Conservation (phyloP, 495 filamentous ascomycete genomes). For the Xanthoparmelia taractica region DNA sequence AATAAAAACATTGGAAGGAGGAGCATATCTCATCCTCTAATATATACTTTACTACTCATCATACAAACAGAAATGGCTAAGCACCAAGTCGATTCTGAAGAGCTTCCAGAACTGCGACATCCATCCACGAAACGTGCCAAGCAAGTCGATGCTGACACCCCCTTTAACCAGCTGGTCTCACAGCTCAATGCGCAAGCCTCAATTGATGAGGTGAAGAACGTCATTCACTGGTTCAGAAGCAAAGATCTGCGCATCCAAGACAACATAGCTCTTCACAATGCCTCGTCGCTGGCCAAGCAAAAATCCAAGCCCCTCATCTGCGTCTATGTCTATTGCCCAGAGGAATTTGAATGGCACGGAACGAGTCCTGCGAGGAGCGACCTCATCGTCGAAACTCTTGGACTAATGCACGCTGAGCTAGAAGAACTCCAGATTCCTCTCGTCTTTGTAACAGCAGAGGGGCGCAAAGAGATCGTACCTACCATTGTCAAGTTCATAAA, state of each 20-base stretch:
- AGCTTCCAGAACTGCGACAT: constrained; percentile 32
- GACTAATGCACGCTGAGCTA: constrained; percentile 34
- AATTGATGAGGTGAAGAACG: constrained; percentile 24
- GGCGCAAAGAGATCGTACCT: constrained; percentile 31
- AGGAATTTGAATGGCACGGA: constrained; percentile 37
- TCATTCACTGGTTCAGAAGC: constrained; percentile 37
- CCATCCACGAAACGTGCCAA: constrained; percentile 40
- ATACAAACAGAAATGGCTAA: constrained; percentile 21
- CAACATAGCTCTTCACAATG: constrained; percentile 35
- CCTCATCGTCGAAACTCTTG: constrained; percentile 37
- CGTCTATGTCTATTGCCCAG: constrained; percentile 33
- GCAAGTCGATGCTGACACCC: constrained; percentile 33
- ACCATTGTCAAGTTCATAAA: constrained; percentile 33
- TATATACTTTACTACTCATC: neutral
- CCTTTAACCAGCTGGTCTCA: constrained; percentile 28
- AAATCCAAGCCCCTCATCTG: constrained; percentile 32
- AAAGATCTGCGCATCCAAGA: constrained; percentile 40
- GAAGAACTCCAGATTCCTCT: constrained; percentile 36
- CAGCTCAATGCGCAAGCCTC: constrained; percentile 27
- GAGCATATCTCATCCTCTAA: neutral
- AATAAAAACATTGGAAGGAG: too few relatives aligned
- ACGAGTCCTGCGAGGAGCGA: constrained; percentile 36
- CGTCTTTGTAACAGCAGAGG: constrained; percentile 28
- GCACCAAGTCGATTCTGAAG: constrained; percentile 24
- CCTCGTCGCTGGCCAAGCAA: constrained; percentile 29